Base-by-base conservation (phyloP, 257 asterid genomes). In the Avicennia marina region DNA sequence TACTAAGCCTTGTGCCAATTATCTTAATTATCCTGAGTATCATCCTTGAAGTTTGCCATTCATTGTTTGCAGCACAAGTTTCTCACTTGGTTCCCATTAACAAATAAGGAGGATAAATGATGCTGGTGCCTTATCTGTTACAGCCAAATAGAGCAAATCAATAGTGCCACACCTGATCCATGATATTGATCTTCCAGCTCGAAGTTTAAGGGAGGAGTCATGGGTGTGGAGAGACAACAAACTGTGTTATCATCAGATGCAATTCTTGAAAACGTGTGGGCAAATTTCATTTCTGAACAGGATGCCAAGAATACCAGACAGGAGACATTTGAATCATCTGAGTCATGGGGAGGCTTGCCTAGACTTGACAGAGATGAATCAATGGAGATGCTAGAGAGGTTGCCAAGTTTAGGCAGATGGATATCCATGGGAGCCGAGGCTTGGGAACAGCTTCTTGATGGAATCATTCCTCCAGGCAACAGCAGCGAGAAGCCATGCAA, bases 351-450 rank as follows among this genome's bases (percentile, higher is more conserved):
- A 52, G 65, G 59, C 5, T 44, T 85, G 62, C 91, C 86, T 11
- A 17, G 46, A 31, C 77, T 78, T 57, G 74, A 73, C 2, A 47
- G 66, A 61, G 76, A 66, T 4, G 80, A 39, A 50, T 58, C 84
- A 0, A 43, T 21, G 65, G 51, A 55, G 50, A 17, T 65, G 1
- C 26, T 81, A 16, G 78, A 81, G 56, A 81, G 90, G 67, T 55
- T 85, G 46, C 90, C 95, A 46, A 83, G 94, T 58, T 61, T 89
- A 75, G 94, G 87, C 3, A 63, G 82, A 41, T 81, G 87, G 88
- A 58, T 79, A 9, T 83, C 95, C 0, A 85, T 77, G 89, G 95
- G 95, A 33, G 75, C 80, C 6, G 87, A 85, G 11, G 77, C 67
- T 10, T 85, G 95, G 94, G 95, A 81, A 11, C 78, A 72, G 7